Percentiles rank a stretch among this genome's conserved stretches.
Evolutionary conservation across 352 stramenopile species (phyloP).

Genomic region (Phytophthora constricta): DNA sequence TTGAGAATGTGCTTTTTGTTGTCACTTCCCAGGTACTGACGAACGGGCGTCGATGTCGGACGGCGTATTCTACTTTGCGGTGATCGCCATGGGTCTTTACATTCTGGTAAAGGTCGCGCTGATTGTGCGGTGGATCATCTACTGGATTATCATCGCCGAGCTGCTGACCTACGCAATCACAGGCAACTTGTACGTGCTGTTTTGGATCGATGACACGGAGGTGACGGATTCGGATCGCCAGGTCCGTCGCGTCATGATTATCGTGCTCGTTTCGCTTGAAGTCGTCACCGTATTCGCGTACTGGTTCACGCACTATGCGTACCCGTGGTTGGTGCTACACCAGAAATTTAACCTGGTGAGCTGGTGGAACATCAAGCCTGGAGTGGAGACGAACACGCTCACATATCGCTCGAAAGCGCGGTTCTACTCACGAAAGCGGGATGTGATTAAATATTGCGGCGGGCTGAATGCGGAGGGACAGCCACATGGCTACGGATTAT

Average conservation of each 20-base stretch:
- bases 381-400: conserved; percentile 53
- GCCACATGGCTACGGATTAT: conserved; percentile 74
- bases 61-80: conserved; percentile 58
- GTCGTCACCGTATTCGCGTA: conserved; percentile 57
- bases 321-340: conserved; percentile 62
- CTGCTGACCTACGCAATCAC: conserved; percentile 64
- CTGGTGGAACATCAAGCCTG: conserved; percentile 61
- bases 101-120: conserved; percentile 74
- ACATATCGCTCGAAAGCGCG: conserved; percentile 55
- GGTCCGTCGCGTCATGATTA: conserved; percentile 37
- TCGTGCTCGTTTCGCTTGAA: conserved; percentile 49
- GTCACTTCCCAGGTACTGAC: not conserved
- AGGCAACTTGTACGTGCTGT: conserved; percentile 52
- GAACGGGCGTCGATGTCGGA: conserved; percentile 41
- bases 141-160: conserved; percentile 78
- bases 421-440: conserved; percentile 52
- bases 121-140: conserved; percentile 86
- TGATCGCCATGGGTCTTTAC: conserved; percentile 60
- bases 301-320: conserved; percentile 69
- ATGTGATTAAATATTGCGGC: conserved; percentile 71
- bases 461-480: conserved; percentile 59
- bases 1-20: no score
- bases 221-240: conserved; percentile 38
- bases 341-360: conserved; percentile 47
- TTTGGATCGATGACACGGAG: conserved; percentile 47